phyloP scores from a whole-genome alignment of 2,329 filamentous ascomycete genomes.

The Graphilbum ipis-grandicollis region DNA sequence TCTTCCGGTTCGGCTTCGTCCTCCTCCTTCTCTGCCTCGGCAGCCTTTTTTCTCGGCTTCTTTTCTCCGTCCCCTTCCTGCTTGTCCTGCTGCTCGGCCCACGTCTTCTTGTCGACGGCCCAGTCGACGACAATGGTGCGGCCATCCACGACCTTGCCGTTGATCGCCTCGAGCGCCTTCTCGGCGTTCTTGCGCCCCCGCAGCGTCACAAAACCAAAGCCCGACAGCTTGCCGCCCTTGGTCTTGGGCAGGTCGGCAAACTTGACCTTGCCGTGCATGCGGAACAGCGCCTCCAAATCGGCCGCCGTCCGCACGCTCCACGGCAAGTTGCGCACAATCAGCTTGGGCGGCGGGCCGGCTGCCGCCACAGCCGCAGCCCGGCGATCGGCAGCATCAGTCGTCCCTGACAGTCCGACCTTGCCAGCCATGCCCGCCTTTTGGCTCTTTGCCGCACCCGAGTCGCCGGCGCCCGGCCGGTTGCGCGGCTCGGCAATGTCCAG shows the following conservation, averaged over 20 bases:
- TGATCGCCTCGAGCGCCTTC: conserved; percentile 66
- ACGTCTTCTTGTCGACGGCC: conserved; percentile 83
- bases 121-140: conserved; percentile 85
- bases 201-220: conserved; percentile 86
- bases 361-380: too few relatives aligned
- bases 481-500: conserved; percentile 80
- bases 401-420: conserved; percentile 11
- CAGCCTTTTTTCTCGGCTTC: conserved; percentile 21
- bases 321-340: conserved; percentile 84
- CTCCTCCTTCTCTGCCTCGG: conserved; percentile 16
- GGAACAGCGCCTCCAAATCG: conserved; percentile 63
- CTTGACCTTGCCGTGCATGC: conserved; percentile 82
- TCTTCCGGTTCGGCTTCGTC: conserved; percentile 14
- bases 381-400: too few relatives aligned
- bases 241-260: conserved; percentile 69
- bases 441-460: conserved; percentile 13
- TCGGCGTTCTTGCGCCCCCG: conserved; percentile 82
- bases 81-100: conserved; percentile 29
- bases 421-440: background rate
- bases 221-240: conserved; percentile 57
- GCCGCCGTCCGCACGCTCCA: conserved; percentile 87
- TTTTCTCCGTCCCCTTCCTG: conserved; percentile 17
- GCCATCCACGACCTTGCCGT: conserved; percentile 80
- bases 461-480: conserved; percentile 39
- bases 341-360: conserved; percentile 51